Conservation (phyloP, 129 eudicot species). For the Artemisia argyi region DNA sequence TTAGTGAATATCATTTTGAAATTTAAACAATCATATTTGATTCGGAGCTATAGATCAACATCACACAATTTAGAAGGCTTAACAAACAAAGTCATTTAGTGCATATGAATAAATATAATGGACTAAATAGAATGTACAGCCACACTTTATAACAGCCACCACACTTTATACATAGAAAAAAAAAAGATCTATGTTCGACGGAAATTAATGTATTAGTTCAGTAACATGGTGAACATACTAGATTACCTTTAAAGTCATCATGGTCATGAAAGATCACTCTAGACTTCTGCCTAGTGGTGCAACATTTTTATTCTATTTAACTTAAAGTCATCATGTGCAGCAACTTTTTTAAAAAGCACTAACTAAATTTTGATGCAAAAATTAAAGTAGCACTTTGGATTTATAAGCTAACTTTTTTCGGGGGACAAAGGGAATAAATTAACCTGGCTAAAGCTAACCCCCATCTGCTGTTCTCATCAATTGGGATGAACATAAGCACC, state of each 20-base stretch:
- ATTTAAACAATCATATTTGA: too few species aligned
- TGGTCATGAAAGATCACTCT: neutral
- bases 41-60: too few species aligned
- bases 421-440: conserved; percentile 14
- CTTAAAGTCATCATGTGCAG: neutral
- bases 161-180: too few species aligned
- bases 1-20: too few species aligned
- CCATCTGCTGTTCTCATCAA: conserved; percentile 67
- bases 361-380: neutral
- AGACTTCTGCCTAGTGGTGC: neutral
- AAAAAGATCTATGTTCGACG: too few species aligned
- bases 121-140: too few species aligned
- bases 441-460: conserved; percentile 79
- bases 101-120: neutral
- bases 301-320: too few species aligned
- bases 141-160: too few species aligned
- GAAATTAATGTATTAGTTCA: too few species aligned
- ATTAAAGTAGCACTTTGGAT: neutral
- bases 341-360: conserved; percentile 4
- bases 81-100: neutral
- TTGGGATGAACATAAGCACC: conserved; percentile 63
- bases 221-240: too few species aligned
- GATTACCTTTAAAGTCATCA: neutral
- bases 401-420: neutral
- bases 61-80: too few species aligned